Base-by-base conservation (phyloP, 1,284 basidiomycete species). In the Ustilago nuda region DNA sequence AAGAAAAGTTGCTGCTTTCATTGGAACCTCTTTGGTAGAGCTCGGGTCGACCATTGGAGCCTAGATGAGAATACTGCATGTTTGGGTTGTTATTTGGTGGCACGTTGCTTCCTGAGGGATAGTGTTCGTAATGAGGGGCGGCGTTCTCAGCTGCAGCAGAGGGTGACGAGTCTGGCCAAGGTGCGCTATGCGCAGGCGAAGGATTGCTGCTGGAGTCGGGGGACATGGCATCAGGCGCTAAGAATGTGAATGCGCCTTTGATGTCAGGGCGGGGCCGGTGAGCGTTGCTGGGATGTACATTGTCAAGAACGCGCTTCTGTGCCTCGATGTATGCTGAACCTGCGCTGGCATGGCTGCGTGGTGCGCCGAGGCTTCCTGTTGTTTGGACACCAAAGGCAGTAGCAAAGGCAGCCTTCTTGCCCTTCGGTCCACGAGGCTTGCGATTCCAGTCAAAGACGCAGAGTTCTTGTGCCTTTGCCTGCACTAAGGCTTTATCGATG, bases 361-460 rank as follows among this genome's bases (percentile, higher is more conserved):
- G 76, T 11, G 73, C 76, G 5, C 76, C 76, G 6, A 65, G 36
- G 50, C 62, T 60, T 45, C n/a, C 43, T 13, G 57, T 55, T 19
- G 56, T 46, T 43, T 72, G 66, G 37, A 54, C 60, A 17, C 76
- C 76, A 35, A 58, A 76, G 8, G 68, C 65, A 51, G 73, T 61
- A 5, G 73, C 65, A 51, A 71, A 67, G n/a, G 67, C 71, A n/a
- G 64, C 65, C 55, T 72, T 74, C 46, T 76, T 78, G 27, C 72
- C 77, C 64, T 81, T 81, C 33, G 79, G 79, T 23, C 79, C 79
- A 8, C 79, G 67, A 7, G 76, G 79, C 54, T 79, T 79, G 32
- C 79, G 77, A 33, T 81, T 76, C 75, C 77, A 80, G 62, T 79
- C 79, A 51, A 79, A 79, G 32, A 78, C 62, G 37, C 79, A 81